Evolutionary conservation across 805 yeast species (phyloP), one percentile per base, ranked within the genome.

Genomic region (Candida cerambycidarum): DNA sequence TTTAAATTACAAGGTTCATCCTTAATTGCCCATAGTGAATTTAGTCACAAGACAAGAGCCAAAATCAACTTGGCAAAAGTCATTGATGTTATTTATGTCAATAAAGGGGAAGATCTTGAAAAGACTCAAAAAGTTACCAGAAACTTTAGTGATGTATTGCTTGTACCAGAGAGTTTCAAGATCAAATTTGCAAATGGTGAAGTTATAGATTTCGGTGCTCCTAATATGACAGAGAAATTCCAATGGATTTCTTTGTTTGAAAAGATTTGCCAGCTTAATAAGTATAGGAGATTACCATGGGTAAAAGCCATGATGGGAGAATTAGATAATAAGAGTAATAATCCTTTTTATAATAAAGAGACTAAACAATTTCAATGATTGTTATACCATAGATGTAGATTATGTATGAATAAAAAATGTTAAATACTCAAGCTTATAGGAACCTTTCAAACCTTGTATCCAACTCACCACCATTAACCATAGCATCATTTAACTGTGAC

Each of bases 141-240:
- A 62, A 76, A 83, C 55, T 78, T 85, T 56, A 84, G 90, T 53
- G 95, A 86, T 54, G 80, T 84, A 27, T 67, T 83, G 29, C 62
- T 82, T 38, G 68, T 83, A 57, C 83, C 82, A 46, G 84, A 86
- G 47, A 82, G 89, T 10, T 88, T 90, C 72, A 83, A 83, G 55
- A 63, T 90, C 38, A 67, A 71, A 47, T 90, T 90, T 61, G 75
- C 79, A 32, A 85, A 90, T 57, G 90, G 88, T 4, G 97, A 90
- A 61, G 69, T 78, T 3, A 85, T 90, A 39, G 86, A 82, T 50
- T 87, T 92, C 61, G 87, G 86, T n/a, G 92, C 96, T 13, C 93
- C 88, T 41, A 78, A 82, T 33, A 72, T 67, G 35, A 69, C 61
- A 13, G 84, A 80, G 37, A 84, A 82, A 63, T 57, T 63, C 24